Evolutionary conservation across 2,329 filamentous ascomycete species (phyloP).

Genomic region (Ophiognomonia clavigignenti-juglandacearum): DNA sequence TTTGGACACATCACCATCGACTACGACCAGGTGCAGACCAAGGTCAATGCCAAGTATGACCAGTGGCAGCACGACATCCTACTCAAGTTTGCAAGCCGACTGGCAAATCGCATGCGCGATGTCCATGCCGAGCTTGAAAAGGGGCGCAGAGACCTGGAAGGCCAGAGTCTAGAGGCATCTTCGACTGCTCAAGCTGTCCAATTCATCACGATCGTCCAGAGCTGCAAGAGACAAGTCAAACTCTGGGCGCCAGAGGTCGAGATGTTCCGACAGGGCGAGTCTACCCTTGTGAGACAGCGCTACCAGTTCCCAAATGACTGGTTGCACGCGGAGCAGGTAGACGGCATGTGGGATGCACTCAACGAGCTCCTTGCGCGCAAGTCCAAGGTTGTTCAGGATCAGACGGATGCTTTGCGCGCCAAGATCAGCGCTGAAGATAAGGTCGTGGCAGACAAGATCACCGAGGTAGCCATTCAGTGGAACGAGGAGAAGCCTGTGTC

Average conservation of each 20-base stretch:
- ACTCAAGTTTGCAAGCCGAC: constrained; percentile 83
- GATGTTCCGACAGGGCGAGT: constrained; percentile 92
- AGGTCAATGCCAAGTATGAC: constrained; percentile 98
- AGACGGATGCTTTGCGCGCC: constrained; percentile 88
- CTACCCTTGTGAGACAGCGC: constrained; percentile 81
- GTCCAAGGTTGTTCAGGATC: constrained; percentile 91
- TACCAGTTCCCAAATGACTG: constrained; percentile 93
- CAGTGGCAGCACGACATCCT: constrained; percentile 99
- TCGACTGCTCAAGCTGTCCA: constrained; percentile 96
- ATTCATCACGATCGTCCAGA: constrained; percentile 97
- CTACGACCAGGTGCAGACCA: constrained; percentile 97
- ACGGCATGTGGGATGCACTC: constrained; percentile 90
- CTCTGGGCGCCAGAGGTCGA: constrained; percentile 94
- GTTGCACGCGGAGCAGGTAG: constrained; percentile 93
- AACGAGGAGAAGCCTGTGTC: constrained; percentile 96
- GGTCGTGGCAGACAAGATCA: constrained; percentile 82
- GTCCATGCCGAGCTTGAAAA: constrained; percentile 89
- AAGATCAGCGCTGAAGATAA: constrained; percentile 95
- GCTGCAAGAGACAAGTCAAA: constrained; percentile 90
- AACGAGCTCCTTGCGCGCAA: constrained; percentile 91
- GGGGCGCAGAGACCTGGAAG: constrained; percentile 83
- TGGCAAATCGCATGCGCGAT: constrained; percentile 87
- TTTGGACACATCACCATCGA: constrained; percentile 96
- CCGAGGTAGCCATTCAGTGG: constrained; percentile 82
- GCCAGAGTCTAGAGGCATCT: constrained; percentile 85